Percentiles rank a stretch among this genome's conserved stretches.
These are phyloP conservation scores for Nephromyces sp. DNA, from an alignment of 169 alveolate species.

Conservation along the genomic window DNA sequence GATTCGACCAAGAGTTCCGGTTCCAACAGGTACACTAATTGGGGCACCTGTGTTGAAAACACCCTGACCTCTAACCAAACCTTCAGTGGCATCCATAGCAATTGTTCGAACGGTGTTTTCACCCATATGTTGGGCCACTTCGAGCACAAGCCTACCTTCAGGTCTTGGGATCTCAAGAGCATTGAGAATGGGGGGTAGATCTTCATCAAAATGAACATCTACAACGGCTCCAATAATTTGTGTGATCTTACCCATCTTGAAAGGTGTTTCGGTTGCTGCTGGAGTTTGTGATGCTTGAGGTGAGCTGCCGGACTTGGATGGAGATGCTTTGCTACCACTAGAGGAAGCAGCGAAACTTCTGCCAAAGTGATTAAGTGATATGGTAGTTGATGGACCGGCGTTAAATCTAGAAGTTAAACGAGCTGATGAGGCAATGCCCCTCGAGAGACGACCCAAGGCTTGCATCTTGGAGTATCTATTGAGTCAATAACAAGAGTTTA, in stretches of 20 bases:
- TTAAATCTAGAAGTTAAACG: no score
- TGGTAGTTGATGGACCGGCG: no score
- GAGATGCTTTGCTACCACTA: background rate
- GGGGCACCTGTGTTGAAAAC: conserved; percentile 89
- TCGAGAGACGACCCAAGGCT: no score
- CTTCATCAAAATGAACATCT: conserved; percentile 89
- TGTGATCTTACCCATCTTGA: conserved; percentile 68
- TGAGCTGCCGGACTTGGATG: background rate
- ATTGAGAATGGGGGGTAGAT: conserved; percentile 86
- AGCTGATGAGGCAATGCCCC: no score
- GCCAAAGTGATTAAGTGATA: background rate
- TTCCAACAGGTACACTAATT: conserved; percentile 63
- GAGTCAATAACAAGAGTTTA: no score
- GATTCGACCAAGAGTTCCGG: conserved; percentile 84
- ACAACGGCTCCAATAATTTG: conserved; percentile 96
- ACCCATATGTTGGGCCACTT: conserved; percentile 92
- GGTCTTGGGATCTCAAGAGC: conserved; percentile 83
- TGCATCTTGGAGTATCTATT: no score
- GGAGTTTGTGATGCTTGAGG: background rate
- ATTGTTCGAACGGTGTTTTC: conserved; percentile 79
- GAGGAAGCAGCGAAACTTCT: background rate
- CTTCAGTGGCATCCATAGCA: conserved; percentile 97
- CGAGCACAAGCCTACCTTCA: conserved; percentile 74
- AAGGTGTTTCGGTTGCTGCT: background rate
- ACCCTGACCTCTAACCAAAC: conserved; percentile 86